Conservation (phyloP, 176 grass and related monocot genomes). For the Lolium perenne region DNA sequence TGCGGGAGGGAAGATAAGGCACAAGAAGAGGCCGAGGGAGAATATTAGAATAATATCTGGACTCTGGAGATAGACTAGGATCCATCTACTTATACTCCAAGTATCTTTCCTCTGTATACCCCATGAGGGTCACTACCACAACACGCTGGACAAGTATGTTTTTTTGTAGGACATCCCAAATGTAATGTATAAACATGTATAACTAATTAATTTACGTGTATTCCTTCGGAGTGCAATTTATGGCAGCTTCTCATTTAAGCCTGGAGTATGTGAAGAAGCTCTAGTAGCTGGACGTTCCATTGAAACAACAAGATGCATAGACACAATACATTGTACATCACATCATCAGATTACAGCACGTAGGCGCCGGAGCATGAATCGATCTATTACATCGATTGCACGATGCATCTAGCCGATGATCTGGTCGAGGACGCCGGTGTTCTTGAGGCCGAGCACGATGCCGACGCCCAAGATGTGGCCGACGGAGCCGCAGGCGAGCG, state of each 20-base stretch:
- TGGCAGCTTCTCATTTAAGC: neutral
- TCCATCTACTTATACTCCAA: too few species aligned
- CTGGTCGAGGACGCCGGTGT: slow-evolving; percentile 67
- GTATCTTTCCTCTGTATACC: too few species aligned
- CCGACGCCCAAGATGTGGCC: slow-evolving; percentile 94
- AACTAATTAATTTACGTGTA: neutral
- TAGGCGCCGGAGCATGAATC: neutral
- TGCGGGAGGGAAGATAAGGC: too few species aligned
- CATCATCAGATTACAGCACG: neutral
- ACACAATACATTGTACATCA: neutral
- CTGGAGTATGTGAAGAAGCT: neutral
- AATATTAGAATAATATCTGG: too few species aligned
- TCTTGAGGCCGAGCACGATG: slow-evolving; percentile 92
- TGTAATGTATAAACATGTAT: too few species aligned
- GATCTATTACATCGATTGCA: neutral
- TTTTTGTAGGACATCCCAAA: too few species aligned
- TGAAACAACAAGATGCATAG: slow-evolving; percentile 6
- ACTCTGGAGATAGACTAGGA: too few species aligned
- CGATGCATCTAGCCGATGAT: slow-evolving; percentile 55
- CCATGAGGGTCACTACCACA: too few species aligned
- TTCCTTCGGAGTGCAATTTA: neutral
- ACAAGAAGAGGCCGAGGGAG: too few species aligned
- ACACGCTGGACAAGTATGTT: too few species aligned
- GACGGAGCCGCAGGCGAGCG: slow-evolving; percentile 80
- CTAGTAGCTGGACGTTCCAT: slow-evolving; percentile 29